A percentile compares a stretch with the other conserved stretches of the same genome.
Conservation (phyloP, 257 asterid genomes). For the Gentiana dahurica region DNA sequence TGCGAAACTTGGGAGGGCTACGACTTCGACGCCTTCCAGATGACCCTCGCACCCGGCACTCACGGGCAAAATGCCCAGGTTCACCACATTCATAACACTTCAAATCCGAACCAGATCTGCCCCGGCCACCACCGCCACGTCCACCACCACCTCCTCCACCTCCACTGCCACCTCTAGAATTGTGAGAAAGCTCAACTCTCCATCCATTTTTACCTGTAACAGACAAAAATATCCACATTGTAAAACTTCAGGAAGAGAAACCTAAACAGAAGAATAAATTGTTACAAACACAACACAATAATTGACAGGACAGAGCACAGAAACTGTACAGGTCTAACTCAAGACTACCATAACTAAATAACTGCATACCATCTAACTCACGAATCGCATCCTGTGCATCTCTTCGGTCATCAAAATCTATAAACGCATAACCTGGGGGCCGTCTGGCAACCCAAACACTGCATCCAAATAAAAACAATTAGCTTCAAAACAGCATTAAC, state of each 20-base stretch:
- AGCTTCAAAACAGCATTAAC: neutral
- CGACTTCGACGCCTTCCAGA: constrained; percentile 89
- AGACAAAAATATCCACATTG: neutral
- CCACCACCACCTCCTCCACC: constrained; percentile 53
- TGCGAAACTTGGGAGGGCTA: constrained; percentile 70
- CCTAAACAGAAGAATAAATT: neutral
- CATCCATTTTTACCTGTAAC: constrained; percentile 83
- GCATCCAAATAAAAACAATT: constrained; percentile 4
- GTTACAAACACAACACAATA: no score
- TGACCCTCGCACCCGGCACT: constrained; percentile 64
- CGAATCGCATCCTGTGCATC: constrained; percentile 94
- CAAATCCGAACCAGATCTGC: constrained; percentile 69
- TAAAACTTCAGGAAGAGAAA: neutral
- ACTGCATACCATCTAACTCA: constrained; percentile 56
- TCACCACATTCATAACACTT: constrained; percentile 97
- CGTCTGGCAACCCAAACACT: constrained; percentile 99
- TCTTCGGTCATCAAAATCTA: constrained; percentile 81
- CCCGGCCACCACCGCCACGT: constrained; percentile 64
- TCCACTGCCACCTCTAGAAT: constrained; percentile 76
- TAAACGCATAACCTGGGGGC: constrained; percentile 92
- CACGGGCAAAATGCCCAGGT: constrained; percentile 97
- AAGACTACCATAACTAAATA: no score
- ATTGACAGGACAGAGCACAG: no score
- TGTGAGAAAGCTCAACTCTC: constrained; percentile 96
- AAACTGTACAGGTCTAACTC: neutral